Percentiles rank a stretch among this genome's conserved stretches.
Conservation (phyloP, 2,329 filamentous ascomycete genomes). For the Amphichorda felina region DNA sequence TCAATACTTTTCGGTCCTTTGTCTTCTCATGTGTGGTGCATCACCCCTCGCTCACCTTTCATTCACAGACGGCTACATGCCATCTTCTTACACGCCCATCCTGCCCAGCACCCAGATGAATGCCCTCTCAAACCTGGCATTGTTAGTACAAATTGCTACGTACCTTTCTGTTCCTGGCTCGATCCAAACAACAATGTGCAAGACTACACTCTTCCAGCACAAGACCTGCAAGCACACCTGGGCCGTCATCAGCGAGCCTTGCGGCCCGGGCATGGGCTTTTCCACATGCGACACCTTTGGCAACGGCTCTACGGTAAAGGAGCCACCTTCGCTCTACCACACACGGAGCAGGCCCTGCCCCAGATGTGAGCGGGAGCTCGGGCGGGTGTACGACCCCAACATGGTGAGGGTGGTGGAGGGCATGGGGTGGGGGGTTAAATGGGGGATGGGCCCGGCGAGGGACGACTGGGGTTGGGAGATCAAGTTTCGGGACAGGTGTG, state of each 20-base stretch:
- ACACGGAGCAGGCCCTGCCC: slow-evolving; percentile 27
- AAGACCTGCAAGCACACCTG: slow-evolving; percentile 39
- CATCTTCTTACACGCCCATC: too few species aligned
- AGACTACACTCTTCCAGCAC: slow-evolving; percentile 33
- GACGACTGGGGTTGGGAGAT: slow-evolving; percentile 24
- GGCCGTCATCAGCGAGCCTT: slow-evolving; percentile 33
- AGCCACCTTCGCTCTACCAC: slow-evolving; percentile 19
- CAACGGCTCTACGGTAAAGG: slow-evolving; percentile 15
- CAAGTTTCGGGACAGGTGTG: slow-evolving; percentile 12
- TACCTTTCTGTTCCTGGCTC: too few species aligned
- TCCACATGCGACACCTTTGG: slow-evolving; percentile 30
- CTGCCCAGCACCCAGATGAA: too few species aligned
- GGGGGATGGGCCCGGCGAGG: slow-evolving; percentile 31
- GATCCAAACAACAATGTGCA: slow-evolving; percentile 38
- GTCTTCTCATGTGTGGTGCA: too few species aligned
- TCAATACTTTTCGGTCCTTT: too few species aligned
- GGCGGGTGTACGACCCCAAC: slow-evolving; percentile 32
- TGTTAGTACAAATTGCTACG: too few species aligned
- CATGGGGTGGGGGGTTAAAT: slow-evolving; percentile 30
- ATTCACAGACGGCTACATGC: too few species aligned
- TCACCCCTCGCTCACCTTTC: too few species aligned
- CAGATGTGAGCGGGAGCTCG: slow-evolving; percentile 22
- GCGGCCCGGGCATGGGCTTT: slow-evolving; percentile 38
- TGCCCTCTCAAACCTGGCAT: too few species aligned
- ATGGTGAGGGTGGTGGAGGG: slow-evolving; percentile 29